These are phyloP conservation scores for Lepraria neglecta DNA, from an alignment of 495 filamentous ascomycete species.

Conservation along the genomic window DNA sequence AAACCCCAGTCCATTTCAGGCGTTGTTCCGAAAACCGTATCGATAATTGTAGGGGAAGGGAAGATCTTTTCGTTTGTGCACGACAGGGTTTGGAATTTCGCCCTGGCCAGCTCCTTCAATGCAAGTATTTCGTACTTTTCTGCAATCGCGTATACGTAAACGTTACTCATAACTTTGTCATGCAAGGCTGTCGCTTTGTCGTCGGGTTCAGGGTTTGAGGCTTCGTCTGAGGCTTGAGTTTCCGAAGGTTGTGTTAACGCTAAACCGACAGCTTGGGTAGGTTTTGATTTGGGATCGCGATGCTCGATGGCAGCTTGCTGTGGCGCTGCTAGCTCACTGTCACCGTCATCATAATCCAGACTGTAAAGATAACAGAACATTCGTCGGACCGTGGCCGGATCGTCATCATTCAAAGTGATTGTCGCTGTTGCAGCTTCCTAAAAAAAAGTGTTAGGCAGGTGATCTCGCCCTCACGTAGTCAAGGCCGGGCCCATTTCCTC, in stretches of 20 bases:
- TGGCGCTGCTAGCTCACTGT: not conserved
- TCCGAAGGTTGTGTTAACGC: not conserved
- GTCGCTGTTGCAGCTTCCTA: slow-evolving; percentile 10
- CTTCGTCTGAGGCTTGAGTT: not conserved
- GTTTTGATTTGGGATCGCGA: too few species aligned
- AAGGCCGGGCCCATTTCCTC: too few species aligned
- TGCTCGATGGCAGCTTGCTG: too few species aligned
- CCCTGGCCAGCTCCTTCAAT: not conserved
- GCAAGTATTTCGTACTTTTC: too few species aligned
- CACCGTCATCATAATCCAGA: slow-evolving; percentile 3
- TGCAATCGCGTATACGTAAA: too few species aligned
- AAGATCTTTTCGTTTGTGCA: not conserved
- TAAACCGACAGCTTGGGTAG: too few species aligned
- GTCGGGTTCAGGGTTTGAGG: not conserved
- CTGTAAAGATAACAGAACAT: slow-evolving; percentile 16
- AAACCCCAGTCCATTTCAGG: too few species aligned
- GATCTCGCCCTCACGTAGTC: too few species aligned
- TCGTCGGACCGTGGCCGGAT: slow-evolving; percentile 1
- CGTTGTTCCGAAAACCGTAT: too few species aligned
- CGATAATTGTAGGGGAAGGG: too few species aligned
- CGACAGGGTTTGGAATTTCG: not conserved
- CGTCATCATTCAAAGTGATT: slow-evolving; percentile 12
- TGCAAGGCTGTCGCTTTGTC: not conserved
- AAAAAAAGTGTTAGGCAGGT: not conserved
- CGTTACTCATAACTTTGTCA: not conserved